phyloP scores from a whole-genome alignment of 805 yeast genomes.

The Torulaspora microellipsoides region DNA sequence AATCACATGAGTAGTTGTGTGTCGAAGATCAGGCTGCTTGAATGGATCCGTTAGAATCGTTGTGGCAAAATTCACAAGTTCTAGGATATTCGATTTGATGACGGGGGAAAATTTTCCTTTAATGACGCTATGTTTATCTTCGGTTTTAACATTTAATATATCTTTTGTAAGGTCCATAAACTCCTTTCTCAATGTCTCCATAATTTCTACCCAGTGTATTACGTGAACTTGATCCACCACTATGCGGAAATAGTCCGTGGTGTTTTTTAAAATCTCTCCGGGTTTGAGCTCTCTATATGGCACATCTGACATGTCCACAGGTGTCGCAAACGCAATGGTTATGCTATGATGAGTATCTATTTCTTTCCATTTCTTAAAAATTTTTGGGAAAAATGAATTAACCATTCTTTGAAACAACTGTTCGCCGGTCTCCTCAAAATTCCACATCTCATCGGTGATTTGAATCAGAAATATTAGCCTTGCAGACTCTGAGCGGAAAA shows the following conservation, averaged over 20 bases:
- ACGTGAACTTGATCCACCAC: constrained; percentile 94
- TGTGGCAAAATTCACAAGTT: constrained; percentile 80
- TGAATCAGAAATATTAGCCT: constrained; percentile 78
- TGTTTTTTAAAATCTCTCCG: constrained; percentile 66
- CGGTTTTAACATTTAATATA: constrained; percentile 45
- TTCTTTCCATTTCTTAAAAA: constrained; percentile 82
- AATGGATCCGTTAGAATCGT: constrained; percentile 73
- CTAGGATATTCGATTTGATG: constrained; percentile 82
- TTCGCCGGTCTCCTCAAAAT: constrained; percentile 94
- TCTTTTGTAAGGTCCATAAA: constrained; percentile 78
- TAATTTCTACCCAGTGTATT: constrained; percentile 83
- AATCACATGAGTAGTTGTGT: constrained; percentile 86
- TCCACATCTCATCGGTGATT: constrained; percentile 95
- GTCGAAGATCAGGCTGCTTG: constrained; percentile 78
- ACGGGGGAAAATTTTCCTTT: constrained; percentile 74
- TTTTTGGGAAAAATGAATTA: constrained; percentile 85
- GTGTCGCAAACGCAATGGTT: constrained; percentile 80
- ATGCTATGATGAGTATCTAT: constrained; percentile 86
- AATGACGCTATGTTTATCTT: constrained; percentile 36
- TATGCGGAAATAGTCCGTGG: constrained; percentile 80
- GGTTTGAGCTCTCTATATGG: constrained; percentile 56
- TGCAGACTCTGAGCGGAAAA: constrained; percentile 89
- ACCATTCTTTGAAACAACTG: constrained; percentile 88
- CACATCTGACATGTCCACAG: constrained; percentile 52
- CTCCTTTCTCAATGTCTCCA: constrained; percentile 80